Evolutionary conservation across 2,329 filamentous ascomycete genomes (phyloP), one percentile per base, ranked within the genome.

Genomic region (Beauveria scarabaeidicola): DNA sequence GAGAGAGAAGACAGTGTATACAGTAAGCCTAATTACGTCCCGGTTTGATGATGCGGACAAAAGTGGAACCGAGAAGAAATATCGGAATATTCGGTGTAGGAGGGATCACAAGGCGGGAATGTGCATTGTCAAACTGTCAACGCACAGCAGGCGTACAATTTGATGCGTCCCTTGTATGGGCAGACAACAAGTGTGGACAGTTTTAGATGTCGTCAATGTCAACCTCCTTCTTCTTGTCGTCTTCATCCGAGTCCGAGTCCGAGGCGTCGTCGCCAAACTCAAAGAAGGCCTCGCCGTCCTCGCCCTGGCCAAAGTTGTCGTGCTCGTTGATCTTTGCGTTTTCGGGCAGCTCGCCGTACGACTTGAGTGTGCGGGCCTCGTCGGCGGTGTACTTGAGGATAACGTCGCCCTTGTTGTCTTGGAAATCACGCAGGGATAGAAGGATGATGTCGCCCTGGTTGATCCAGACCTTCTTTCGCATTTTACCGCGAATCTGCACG

Each of bases 301-400:
- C 92, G 75, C 92, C 90, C 76, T 92, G 90, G 70, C 90, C 85
- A 71, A 88, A 96, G 52, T 91, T 96, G 77, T 97, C 94, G 65
- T 91, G 96, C 85, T 99, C 94, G 85, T 99, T 99, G 85, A 99
- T 99, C 88, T 97, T 97, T 74, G 94, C 94, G 71, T 86, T 89
- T 79, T 97, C 94, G 67, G 94, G 94, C 62, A 99, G 82, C 78
- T 99, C 94, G 75, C 94, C 94, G 77, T 97, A 97, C 63, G 91
- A 90, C 81, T 97, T 97, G 70, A 99, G 84, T 67, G 86, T 89
- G 72, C 94, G 88, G 69, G 94, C 94, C 81, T 97, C 94, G 73
- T 99, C 94, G 78, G 91, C 88, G 61, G 85, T 90, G 84, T 97
- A 96, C 81, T 97, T 97, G 73, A 95, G 85, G 72, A 94, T 94